Conservation (phyloP, 108 stramenopile species). For the Skeletonema costatum region DNA sequence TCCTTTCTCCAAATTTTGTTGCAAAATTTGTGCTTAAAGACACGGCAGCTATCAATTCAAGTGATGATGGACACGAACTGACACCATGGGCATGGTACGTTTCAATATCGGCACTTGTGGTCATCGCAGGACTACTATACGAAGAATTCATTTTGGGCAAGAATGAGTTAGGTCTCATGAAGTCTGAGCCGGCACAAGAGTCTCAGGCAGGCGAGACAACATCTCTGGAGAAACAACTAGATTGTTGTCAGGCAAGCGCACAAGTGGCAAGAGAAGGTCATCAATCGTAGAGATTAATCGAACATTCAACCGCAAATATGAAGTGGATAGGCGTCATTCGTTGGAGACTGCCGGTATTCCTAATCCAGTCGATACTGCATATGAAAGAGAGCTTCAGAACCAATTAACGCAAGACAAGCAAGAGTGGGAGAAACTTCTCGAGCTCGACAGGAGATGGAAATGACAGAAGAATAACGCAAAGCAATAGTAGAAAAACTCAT, state of each 20-base stretch:
- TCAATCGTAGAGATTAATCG: constrained; percentile 30
- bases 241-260: not conserved
- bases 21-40: constrained; percentile 3
- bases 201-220: not conserved
- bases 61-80: not conserved
- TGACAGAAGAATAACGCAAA: not conserved
- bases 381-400: constrained; percentile 10
- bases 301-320: constrained; percentile 18
- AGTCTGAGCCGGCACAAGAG: not conserved
- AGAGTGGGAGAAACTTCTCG: constrained; percentile 13
- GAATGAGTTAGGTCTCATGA: constrained; percentile 6
- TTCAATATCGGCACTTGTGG: not conserved
- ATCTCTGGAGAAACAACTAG: not conserved
- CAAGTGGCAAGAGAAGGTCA: constrained; percentile 24
- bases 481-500: not conserved
- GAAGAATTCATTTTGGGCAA: constrained; percentile 10
- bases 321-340: constrained; percentile 32
- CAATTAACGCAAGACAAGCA: constrained; percentile 8
- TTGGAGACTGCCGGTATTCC: constrained; percentile 12
- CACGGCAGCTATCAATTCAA: not conserved
- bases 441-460: not conserved
- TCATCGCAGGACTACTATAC: constrained; percentile 5
- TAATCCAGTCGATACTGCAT: constrained; percentile 10
- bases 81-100: constrained; percentile 18
- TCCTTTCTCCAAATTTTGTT: constrained; percentile 14